Percentiles rank a stretch among this genome's conserved stretches.
phyloP scores from a whole-genome alignment of 192 early-diverging fungal genomes.

The Radiomyces spectabilis region DNA sequence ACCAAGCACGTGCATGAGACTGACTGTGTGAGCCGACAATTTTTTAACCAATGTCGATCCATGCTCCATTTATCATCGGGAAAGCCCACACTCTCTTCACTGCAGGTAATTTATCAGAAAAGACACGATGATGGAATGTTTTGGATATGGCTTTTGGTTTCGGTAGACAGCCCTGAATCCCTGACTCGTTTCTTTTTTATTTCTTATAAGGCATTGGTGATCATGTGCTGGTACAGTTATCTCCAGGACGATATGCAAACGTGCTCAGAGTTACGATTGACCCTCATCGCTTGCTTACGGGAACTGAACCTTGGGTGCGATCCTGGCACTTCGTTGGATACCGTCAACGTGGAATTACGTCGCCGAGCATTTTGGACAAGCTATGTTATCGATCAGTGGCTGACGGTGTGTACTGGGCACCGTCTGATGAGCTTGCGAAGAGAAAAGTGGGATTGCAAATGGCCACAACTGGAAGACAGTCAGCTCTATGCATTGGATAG shows the following conservation, averaged over 20 bases:
- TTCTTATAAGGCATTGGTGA: conserved; percentile 10
- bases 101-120: conserved; percentile 17
- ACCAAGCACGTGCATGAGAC: background rate
- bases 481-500: conserved; percentile 10
- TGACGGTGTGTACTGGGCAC: conserved; percentile 3
- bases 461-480: conserved; percentile 24
- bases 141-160: background rate
- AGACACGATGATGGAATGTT: background rate
- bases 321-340: conserved; percentile 6
- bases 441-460: conserved; percentile 12
- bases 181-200: background rate
- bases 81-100: conserved; percentile 5
- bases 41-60: conserved; percentile 11
- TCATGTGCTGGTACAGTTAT: conserved; percentile 27
- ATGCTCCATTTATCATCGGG: conserved; percentile 5
- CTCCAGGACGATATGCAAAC: conserved; percentile 9
- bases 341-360: conserved; percentile 14
- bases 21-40: background rate
- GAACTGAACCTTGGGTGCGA: conserved; percentile 17
- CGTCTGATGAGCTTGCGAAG: background rate
- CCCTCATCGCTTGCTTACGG: background rate
- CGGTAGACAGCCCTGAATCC: background rate
- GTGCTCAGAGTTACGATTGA: conserved; percentile 5
- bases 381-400: conserved; percentile 24
- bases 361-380: conserved; percentile 24